Base-by-base conservation (phyloP, 2,329 filamentous ascomycete genomes). In the Trichoderma cornu-damae region DNA sequence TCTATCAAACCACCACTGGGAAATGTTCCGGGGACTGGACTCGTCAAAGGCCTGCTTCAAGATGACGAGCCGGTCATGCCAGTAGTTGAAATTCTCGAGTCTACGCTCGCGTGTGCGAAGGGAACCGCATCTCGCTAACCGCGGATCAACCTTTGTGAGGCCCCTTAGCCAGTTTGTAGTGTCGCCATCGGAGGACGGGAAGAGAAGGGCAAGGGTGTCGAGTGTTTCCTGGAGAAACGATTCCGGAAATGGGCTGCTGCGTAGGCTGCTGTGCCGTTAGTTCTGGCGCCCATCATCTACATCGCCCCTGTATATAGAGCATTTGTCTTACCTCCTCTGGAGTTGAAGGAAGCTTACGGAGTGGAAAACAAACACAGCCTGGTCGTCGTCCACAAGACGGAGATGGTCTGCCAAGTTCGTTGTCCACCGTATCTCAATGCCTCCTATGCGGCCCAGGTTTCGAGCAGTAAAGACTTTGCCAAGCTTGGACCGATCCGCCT, bases 41-140 rank as follows among this genome's bases (percentile, higher is more conserved):
- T 77, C 67, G 60, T 78, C 69, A 44, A 73, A 74, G 14, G 64
- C 66, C 51, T 76, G 69, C 63, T 77, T 76, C 2, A 79, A 60
- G 1, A 73, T 70, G 1, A 75, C 66, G 0, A 79, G 62, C 0
- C 72, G 68, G 40, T 79, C 74, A 22, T 69, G 68, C 75, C 76
- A 79, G 62, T 70, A 73, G 0, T 43, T 52, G 55, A 75, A 74
- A 1, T 63, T 62, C 14, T 69, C 66, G 6, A 73, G 22, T 18
- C 57, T 58, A n/a, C 57, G 57, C 20, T 61, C 49, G 18, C 55
- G 65, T 65, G 6, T 67, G 60, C 28, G 61, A 64, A 77, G 62
- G 5, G 62, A 66, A 1, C 69, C 69, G 30, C 70, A 69, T 2
- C 60, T 59, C 0, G 63, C 50, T 0, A 69, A 54, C 4, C 62